Evolutionary conservation across 75 land plant species (phyloP).

Genomic region (Cunninghamia lanceolata): DNA sequence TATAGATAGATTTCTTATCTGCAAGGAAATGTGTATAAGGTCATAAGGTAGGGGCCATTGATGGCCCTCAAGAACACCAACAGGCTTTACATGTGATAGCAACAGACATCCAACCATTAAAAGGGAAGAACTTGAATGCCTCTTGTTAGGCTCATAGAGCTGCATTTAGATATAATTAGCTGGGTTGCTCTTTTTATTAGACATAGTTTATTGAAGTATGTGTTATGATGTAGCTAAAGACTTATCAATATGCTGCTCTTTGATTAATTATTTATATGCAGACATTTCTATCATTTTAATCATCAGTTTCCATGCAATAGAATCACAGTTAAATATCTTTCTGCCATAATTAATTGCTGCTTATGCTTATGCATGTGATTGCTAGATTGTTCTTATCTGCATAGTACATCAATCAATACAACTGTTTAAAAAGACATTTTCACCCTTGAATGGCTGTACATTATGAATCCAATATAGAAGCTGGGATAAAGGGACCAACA

Average conservation of each 20-base stretch:
- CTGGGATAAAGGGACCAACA: background rate
- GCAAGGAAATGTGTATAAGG: background rate
- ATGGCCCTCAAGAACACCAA: background rate
- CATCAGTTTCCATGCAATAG: background rate
- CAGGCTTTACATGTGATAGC: background rate
- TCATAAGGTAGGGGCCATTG: background rate
- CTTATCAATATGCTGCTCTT: background rate
- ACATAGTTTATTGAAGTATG: background rate
- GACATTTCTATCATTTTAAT: background rate
- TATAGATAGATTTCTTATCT: background rate
- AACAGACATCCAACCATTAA: background rate
- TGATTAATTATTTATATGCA: background rate
- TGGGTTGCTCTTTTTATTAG: background rate
- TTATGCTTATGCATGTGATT: background rate
- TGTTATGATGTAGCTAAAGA: background rate
- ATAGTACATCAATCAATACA: background rate
- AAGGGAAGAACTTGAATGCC: background rate
- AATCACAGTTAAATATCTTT: background rate
- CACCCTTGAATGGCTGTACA: background rate
- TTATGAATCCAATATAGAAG: background rate
- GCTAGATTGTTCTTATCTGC: background rate
- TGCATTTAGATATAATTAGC: background rate
- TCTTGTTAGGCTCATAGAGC: background rate
- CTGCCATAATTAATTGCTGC: background rate
- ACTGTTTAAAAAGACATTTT: background rate